phyloP scores from a whole-genome alignment of 495 filamentous ascomycete species.

The Podospora pseudocomata region DNA sequence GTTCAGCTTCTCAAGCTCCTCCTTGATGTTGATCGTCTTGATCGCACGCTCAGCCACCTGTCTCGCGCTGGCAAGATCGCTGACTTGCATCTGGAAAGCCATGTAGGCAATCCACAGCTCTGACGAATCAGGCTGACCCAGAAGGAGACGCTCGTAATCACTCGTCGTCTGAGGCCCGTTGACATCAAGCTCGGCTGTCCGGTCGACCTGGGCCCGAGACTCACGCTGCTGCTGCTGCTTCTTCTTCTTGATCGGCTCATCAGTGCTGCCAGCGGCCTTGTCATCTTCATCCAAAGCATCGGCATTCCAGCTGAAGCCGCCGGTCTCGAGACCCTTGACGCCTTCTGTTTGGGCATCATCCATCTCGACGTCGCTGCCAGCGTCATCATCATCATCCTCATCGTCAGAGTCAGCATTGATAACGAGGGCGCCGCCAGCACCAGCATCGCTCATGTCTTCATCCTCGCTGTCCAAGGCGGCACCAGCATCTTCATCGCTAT shows the following conservation, averaged over 20 bases:
- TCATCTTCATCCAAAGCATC: conserved; percentile 46
- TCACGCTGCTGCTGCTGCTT: conserved; percentile 69
- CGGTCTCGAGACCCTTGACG: conserved; percentile 63
- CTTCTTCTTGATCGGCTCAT: conserved; percentile 58
- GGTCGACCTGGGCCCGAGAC: conserved; percentile 77
- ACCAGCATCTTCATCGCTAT: conserved; percentile 49
- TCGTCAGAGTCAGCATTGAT: conserved; percentile 46
- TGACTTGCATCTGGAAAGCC: conserved; percentile 90
- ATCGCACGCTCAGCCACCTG: conserved; percentile 86
- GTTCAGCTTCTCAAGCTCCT: conserved; percentile 87
- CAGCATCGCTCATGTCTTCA: conserved; percentile 51
- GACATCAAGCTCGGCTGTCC: conserved; percentile 80
- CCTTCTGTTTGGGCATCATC: conserved; percentile 35
- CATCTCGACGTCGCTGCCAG: conserved; percentile 46
- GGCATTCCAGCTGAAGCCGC: conserved; percentile 86
- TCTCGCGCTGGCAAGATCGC: conserved; percentile 79
- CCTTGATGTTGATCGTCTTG: conserved; percentile 79
- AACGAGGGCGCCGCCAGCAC: conserved; percentile 46
- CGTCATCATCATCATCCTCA: conserved; percentile 45
- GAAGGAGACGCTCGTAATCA: conserved; percentile 89
- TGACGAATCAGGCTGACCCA: conserved; percentile 87
- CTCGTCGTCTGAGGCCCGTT: conserved; percentile 86
- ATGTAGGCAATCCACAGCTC: conserved; percentile 92
- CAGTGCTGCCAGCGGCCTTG: conserved; percentile 41
- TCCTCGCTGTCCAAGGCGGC: conserved; percentile 42